Conservation (phyloP, 306 rosid genomes). For the Castanea sativa region DNA sequence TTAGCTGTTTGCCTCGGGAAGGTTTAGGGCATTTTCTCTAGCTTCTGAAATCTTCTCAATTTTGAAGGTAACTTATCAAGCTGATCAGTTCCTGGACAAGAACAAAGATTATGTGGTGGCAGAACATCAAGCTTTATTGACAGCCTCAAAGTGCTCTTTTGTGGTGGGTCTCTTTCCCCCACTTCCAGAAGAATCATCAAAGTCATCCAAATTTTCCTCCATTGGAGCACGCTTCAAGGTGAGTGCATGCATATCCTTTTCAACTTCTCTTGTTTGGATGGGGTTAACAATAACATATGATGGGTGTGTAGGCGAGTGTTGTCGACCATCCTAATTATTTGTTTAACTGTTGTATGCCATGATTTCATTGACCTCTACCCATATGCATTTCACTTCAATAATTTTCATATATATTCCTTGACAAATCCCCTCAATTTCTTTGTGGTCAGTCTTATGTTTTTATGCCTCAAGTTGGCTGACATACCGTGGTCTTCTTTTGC, state of each 20-base stretch:
- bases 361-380: too few species aligned
- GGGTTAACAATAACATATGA: neutral
- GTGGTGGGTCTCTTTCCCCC: slow-evolving; percentile 83
- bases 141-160: slow-evolving; percentile 84
- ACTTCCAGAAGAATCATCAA: slow-evolving; percentile 80
- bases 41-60: slow-evolving; percentile 15
- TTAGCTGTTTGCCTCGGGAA: neutral
- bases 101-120: slow-evolving; percentile 99
- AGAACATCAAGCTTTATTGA: slow-evolving; percentile 86
- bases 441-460: too few species aligned
- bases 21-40: too few species aligned
- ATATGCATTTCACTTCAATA: too few species aligned
- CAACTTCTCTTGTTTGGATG: neutral
- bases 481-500: too few species aligned
- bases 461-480: too few species aligned
- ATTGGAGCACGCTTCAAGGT: slow-evolving; percentile 96
- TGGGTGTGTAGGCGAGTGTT: too few species aligned
- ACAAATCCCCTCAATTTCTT: too few species aligned
- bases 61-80: slow-evolving; percentile 78
- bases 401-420: too few species aligned
- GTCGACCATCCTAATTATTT: too few species aligned
- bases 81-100: slow-evolving; percentile 93
- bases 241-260: slow-evolving; percentile 8
- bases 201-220: slow-evolving; percentile 92
- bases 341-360: too few species aligned